Evolutionary conservation across 2,329 filamentous ascomycete species (phyloP).

Genomic region (Celoporthe dispersa): DNA sequence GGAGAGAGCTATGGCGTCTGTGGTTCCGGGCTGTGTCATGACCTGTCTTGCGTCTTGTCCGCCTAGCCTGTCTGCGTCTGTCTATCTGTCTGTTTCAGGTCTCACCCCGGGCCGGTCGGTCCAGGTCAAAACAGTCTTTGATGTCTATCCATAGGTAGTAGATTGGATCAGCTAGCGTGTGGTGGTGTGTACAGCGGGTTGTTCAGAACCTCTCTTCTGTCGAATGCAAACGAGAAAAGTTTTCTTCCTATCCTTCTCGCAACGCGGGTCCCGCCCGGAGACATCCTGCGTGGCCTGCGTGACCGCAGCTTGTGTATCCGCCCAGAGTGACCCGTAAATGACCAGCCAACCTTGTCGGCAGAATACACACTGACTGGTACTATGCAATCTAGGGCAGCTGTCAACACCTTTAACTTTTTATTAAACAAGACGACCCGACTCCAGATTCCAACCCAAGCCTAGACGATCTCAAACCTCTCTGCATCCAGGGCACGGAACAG

Average conservation of each 20-base stretch:
- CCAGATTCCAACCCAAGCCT: too few species aligned
- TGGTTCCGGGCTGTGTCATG: slow-evolving; percentile 8
- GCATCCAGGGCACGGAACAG: not conserved
- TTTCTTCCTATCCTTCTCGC: slow-evolving; percentile 14
- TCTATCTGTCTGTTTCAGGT: slow-evolving; percentile 11
- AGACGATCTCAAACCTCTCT: slow-evolving; percentile 1
- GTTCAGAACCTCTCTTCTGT: slow-evolving; percentile 19
- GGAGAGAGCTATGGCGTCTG: not conserved
- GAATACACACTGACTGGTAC: too few species aligned
- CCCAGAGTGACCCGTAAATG: too few species aligned
- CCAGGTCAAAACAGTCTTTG: slow-evolving; percentile 6
- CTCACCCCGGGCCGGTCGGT: not conserved
- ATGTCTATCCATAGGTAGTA: slow-evolving; percentile 23
- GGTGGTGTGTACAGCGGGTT: slow-evolving; percentile 27
- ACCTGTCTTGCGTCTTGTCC: slow-evolving; percentile 9
- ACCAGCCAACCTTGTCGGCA: too few species aligned
- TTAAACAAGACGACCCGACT: too few species aligned
- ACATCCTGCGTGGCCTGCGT: not conserved
- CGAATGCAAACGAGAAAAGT: slow-evolving; percentile 26
- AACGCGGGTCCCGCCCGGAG: not conserved
- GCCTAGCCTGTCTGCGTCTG: too few species aligned
- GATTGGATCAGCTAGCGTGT: slow-evolving; percentile 20
- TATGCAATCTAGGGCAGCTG: too few species aligned
- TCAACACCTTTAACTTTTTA: too few species aligned
- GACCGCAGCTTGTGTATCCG: too few species aligned